Evolutionary conservation across 768 basidiomycete species (phyloP).

Genomic region (Psilocybe azurescens): DNA sequence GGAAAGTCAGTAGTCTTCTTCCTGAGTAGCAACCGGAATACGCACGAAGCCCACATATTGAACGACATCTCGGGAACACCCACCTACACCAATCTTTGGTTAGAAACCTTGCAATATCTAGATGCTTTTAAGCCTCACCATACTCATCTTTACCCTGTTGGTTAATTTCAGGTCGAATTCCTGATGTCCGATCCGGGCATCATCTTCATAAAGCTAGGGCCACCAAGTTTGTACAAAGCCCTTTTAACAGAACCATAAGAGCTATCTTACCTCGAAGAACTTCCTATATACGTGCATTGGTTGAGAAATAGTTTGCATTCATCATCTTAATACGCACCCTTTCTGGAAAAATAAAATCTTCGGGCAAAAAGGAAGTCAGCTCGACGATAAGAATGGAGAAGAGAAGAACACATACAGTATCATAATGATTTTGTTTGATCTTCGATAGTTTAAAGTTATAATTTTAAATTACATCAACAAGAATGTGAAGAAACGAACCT

Average conservation of each 20-base stretch:
- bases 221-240: slow-evolving; percentile 1
- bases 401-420: slow-evolving; percentile 63
- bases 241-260: not conserved
- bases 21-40: slow-evolving; percentile 17
- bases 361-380: slow-evolving; percentile 13
- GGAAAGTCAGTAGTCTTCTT: not conserved
- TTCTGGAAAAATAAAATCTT: slow-evolving; percentile 97
- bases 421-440: slow-evolving; percentile 98
- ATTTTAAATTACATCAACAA: not conserved
- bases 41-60: slow-evolving; percentile 91
- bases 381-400: slow-evolving; percentile 18
- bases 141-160: slow-evolving; percentile 96
- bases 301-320: not conserved
- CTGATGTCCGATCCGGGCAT: slow-evolving; percentile 90
- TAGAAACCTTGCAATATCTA: not conserved
- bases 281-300: slow-evolving; percentile 50
- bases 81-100: slow-evolving; percentile 52
- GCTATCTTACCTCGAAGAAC: slow-evolving; percentile 68
- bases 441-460: slow-evolving; percentile 30
- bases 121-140: slow-evolving; percentile 57
- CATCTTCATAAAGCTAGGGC: slow-evolving; percentile 87
- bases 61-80: slow-evolving; percentile 96
- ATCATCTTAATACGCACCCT: slow-evolving; percentile 56
- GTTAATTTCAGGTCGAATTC: slow-evolving; percentile 95
- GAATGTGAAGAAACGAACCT: slow-evolving; percentile 46